Evolutionary conservation across 2,329 filamentous ascomycete species (phyloP), one percentile per base, ranked within the genome.

Genomic region (Talaromyces sp.): DNA sequence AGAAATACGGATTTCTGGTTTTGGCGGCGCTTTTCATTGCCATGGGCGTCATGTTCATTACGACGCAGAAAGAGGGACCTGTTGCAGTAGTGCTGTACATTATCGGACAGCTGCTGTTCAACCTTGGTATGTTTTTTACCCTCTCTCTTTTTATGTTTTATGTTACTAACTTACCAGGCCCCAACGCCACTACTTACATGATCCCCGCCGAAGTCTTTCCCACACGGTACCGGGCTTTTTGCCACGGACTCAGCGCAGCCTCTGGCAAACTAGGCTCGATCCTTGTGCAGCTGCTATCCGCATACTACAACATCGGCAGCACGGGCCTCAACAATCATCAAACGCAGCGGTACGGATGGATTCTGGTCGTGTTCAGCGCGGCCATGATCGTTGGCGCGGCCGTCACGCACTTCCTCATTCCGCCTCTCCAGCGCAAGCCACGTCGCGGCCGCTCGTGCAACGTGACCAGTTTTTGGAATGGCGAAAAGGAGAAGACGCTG

Each of bases 161-260:
- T 14, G 24, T 38, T 17, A 27, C 11, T 41, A 6, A 52, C n/a
- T 38, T 29, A 14, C 26, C 53, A 73, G 73, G 72, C 21, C 74
- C 74, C 35, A 76, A 75, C 54, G 72, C 72, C 63, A 75, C 76
- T 38, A 77, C 72, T 7, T 76, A 75, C 60, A 77, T 80, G 65
- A 80, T 84, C 41, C 79, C 82, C n/a, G 81, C 81, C 12, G 82
- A 84, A 63, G 76, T 83, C 56, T 85, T 84, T 63, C 82, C 82
- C 3, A 84, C 82, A 0, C 74, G 79, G 19, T 84, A 83, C 65
- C 77, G 82, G 19, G 81, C 76, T 57, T 81, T 79, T 1, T 81
- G 78, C 61, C 80, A 84, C 65, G 82, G 82, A 21, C 77, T 84
- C 61, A 77, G 78, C 29, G 82, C 82, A n/a, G 82, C 76, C 0